Evolutionary conservation across 176 grass and related monocot genomes (phyloP).

Genomic region (Bothriochloa decipiens): DNA sequence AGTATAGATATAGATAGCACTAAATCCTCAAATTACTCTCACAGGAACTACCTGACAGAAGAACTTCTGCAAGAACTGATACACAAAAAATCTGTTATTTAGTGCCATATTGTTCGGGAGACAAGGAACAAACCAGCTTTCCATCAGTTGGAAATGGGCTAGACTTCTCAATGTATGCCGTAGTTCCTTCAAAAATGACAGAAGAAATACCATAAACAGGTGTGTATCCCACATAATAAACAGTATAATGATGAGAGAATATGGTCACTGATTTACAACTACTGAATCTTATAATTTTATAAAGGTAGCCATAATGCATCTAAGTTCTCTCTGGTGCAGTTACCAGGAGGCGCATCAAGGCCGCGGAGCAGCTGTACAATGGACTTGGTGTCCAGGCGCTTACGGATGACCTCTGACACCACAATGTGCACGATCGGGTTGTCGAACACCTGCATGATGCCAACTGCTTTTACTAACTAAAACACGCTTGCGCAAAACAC

Average conservation of each 20-base stretch:
- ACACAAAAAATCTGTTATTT: neutral
- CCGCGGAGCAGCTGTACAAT: slow-evolving; percentile 78
- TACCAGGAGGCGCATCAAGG: slow-evolving; percentile 86
- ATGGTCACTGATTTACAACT: neutral
- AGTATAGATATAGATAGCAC: neutral
- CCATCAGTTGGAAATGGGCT: slow-evolving; percentile 85
- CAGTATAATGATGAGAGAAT: neutral
- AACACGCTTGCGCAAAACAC: neutral
- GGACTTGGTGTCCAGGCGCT: slow-evolving; percentile 87
- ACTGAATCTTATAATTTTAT: neutral
- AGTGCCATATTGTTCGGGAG: neutral
- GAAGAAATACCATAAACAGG: neutral
- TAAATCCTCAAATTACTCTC: neutral
- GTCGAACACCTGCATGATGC: slow-evolving; percentile 74
- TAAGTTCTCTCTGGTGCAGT: neutral
- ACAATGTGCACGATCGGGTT: slow-evolving; percentile 71
- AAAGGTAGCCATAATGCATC: neutral
- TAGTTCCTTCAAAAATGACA: slow-evolving; percentile 62
- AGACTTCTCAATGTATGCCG: slow-evolving; percentile 91
- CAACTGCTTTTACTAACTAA: neutral
- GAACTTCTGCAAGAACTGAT: neutral
- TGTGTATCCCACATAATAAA: neutral
- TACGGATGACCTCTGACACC: slow-evolving; percentile 71
- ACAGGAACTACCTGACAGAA: neutral
- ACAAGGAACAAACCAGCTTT: slow-evolving; percentile 63